phyloP scores from a whole-genome alignment of 2,329 filamentous ascomycete species.

The Aspergillus luchuensis region DNA sequence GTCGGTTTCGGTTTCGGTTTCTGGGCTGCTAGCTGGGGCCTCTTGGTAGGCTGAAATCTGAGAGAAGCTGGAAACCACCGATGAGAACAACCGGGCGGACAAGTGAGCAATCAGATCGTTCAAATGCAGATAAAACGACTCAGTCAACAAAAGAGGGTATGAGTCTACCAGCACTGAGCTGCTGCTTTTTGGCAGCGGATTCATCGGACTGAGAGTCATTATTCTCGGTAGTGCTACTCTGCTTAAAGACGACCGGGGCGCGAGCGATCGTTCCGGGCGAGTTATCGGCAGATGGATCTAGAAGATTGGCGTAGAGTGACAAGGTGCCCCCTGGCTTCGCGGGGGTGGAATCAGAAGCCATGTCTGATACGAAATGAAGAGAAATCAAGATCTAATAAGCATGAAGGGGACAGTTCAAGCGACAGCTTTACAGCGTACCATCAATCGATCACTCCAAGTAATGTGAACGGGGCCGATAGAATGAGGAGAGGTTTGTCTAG shows the following conservation, averaged over 20 bases:
- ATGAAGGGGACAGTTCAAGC: background rate
- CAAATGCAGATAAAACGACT: slow-evolving; percentile 21
- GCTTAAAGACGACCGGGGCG: slow-evolving; percentile 71
- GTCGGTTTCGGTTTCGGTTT: slow-evolving; percentile 64
- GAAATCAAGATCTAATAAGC: background rate
- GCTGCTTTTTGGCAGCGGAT: slow-evolving; percentile 63
- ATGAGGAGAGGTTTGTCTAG: slow-evolving; percentile 11
- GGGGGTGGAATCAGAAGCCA: slow-evolving; percentile 35
- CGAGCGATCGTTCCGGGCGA: slow-evolving; percentile 69
- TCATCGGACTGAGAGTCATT: slow-evolving; percentile 53
- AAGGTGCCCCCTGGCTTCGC: slow-evolving; percentile 53
- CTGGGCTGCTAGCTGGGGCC: slow-evolving; percentile 66
- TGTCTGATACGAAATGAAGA: slow-evolving; percentile 15
- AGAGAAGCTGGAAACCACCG: slow-evolving; percentile 58
- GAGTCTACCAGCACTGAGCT: slow-evolving; percentile 63
- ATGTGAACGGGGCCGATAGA: background rate
- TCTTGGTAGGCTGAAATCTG: slow-evolving; percentile 83
- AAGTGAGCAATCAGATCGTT: slow-evolving; percentile 51
- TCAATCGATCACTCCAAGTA: background rate
- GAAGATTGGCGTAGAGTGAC: slow-evolving; percentile 82
- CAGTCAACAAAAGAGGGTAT: slow-evolving; percentile 34
- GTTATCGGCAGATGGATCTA: slow-evolving; percentile 56
- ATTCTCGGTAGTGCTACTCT: slow-evolving; percentile 48
- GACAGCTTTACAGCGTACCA: background rate
- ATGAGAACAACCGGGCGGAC: slow-evolving; percentile 31